Conservation (phyloP, 1,284 basidiomycete species). For the Lentinula novae-zelandiae region DNA sequence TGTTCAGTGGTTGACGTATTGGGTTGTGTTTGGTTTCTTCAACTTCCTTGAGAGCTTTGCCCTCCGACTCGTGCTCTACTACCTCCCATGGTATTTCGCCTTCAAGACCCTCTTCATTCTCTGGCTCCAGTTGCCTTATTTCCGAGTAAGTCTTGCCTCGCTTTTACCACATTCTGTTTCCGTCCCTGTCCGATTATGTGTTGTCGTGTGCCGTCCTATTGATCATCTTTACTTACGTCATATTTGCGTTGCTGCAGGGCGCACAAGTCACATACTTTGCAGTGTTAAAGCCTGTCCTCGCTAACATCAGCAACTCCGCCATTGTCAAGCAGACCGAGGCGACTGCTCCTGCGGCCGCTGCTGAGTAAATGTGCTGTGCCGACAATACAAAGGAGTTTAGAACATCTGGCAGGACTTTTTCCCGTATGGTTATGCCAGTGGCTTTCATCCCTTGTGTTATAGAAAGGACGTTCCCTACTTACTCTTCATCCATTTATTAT, state of each 20-base stretch:
- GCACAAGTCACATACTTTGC: slow-evolving; percentile 68
- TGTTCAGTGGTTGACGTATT: slow-evolving; percentile 87
- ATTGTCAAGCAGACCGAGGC: slow-evolving; percentile 11
- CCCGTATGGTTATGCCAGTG: background rate
- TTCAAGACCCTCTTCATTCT: slow-evolving; percentile 87
- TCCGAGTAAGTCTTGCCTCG: slow-evolving; percentile 57
- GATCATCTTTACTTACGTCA: slow-evolving; percentile 10
- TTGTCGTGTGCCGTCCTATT: slow-evolving; percentile 15
- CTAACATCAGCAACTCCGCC: slow-evolving; percentile 40
- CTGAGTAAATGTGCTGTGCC: background rate
- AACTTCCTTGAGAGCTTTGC: slow-evolving; percentile 81
- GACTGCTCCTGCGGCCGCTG: background rate
- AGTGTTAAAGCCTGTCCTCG: slow-evolving; percentile 67
- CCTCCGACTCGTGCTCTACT: slow-evolving; percentile 73
- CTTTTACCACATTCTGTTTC: slow-evolving; percentile 10
- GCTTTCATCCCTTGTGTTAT: background rate
- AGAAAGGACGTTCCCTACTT: background rate
- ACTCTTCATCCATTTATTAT: background rate
- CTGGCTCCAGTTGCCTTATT: slow-evolving; percentile 81
- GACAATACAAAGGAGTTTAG: background rate
- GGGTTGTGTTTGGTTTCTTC: slow-evolving; percentile 85
- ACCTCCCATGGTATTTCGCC: slow-evolving; percentile 86
- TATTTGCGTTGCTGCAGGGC: slow-evolving; percentile 41
- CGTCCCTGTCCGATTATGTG: background rate
- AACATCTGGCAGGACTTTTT: background rate